Percentiles rank a stretch among this genome's conserved stretches.
phyloP scores from a whole-genome alignment of 176 grass and related monocot genomes.

The Oropetium thomaeum region DNA sequence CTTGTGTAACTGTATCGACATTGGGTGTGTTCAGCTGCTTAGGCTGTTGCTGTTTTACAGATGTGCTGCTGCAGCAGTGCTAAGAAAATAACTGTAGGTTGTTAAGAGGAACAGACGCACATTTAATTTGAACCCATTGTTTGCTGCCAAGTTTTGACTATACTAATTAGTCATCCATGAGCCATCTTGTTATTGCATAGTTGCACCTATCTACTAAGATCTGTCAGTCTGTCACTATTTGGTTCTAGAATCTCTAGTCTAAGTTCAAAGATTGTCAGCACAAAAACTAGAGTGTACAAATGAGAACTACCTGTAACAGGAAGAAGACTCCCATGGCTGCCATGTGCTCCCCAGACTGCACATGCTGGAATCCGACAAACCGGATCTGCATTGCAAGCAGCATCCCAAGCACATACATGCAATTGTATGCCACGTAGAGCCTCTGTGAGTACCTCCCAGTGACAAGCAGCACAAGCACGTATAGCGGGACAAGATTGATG shows the following conservation, averaged over 20 bases:
- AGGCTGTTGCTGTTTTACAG: no score
- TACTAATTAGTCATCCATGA: neutral
- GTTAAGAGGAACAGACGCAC: no score
- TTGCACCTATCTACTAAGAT: neutral
- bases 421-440: constrained; percentile 97
- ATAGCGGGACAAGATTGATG: constrained; percentile 92
- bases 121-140: neutral
- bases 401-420: constrained; percentile 90
- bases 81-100: no score
- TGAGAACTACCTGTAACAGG: constrained; percentile 69
- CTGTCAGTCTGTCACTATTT: neutral
- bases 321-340: constrained; percentile 96
- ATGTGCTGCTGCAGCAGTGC: no score
- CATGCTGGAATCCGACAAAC: constrained; percentile 96
- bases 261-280: neutral
- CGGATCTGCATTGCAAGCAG: constrained; percentile 98
- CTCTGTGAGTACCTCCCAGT: constrained; percentile 95
- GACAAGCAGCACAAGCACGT: constrained; percentile 89
- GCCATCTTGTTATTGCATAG: neutral
- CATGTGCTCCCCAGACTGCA: constrained; percentile 98
- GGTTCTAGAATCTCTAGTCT: neutral
- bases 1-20: no score
- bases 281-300: neutral
- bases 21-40: no score
- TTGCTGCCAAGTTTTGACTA: neutral